Evolutionary conservation across 768 basidiomycete genomes (phyloP).

Genomic region (Trichaptum fuscoviolaceum): DNA sequence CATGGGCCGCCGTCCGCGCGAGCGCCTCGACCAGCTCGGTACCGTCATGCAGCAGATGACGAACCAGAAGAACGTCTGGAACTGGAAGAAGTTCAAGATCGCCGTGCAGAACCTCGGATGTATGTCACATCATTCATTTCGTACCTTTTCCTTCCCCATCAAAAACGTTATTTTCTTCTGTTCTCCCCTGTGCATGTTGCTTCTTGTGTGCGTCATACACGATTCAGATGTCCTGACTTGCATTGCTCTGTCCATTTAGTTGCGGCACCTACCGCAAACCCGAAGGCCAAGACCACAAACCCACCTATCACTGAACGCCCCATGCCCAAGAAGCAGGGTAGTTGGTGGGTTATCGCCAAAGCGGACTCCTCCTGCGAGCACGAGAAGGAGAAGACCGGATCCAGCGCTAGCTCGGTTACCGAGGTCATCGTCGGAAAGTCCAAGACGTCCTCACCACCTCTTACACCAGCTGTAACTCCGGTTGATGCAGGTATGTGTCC

Average conservation of each 20-base stretch:
- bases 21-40: constrained; percentile 65
- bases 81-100: constrained; percentile 76
- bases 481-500: background rate
- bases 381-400: background rate
- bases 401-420: background rate
- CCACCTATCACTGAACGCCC: background rate
- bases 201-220: background rate
- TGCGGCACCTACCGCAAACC: background rate
- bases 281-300: background rate
- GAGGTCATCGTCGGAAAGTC: background rate
- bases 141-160: background rate
- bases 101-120: constrained; percentile 82
- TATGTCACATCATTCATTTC: constrained; percentile 36
- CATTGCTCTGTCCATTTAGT: background rate
- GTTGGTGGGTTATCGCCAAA: constrained; percentile 1
- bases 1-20: constrained; percentile 65
- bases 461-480: background rate
- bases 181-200: background rate
- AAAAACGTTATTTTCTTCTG: background rate
- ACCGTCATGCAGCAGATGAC: constrained; percentile 68
- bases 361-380: background rate
- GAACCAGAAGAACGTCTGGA: constrained; percentile 76
- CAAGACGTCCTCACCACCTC: background rate
- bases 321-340: constrained; percentile 5
- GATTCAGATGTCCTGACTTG: background rate